A percentile compares a stretch with the other conserved stretches of the same genome.
Conservation (phyloP, 202 grass and related monocot genomes). For the Brachypodium distachyon region DNA sequence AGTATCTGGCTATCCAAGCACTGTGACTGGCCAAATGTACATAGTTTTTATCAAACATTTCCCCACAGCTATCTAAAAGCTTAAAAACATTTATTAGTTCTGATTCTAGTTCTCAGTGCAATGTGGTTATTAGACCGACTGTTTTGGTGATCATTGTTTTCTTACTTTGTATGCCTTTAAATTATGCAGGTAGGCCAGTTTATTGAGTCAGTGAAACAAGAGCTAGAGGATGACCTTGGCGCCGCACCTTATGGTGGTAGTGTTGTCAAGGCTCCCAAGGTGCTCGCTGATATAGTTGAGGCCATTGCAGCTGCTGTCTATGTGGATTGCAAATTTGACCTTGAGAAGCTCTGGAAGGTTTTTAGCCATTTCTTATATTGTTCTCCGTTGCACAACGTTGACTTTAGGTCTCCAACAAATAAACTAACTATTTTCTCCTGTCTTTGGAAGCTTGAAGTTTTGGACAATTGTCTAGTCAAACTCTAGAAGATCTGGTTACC, state of each 20-base stretch:
- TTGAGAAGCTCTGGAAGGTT: slow-evolving; percentile 75
- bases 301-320: slow-evolving; percentile 66
- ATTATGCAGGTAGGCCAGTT: slow-evolving; percentile 67
- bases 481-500: too few relatives aligned
- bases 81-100: neutral
- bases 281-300: slow-evolving; percentile 79
- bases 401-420: neutral
- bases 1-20: too few relatives aligned
- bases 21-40: too few relatives aligned
- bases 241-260: slow-evolving; percentile 40
- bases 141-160: neutral
- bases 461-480: too few relatives aligned
- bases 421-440: neutral
- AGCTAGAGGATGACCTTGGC: slow-evolving; percentile 26
- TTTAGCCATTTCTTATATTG: neutral
- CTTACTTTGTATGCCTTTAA: neutral
- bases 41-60: neutral
- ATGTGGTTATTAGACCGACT: neutral
- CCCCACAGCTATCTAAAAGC: neutral
- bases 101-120: neutral
- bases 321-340: slow-evolving; percentile 71
- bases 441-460: too few relatives aligned
- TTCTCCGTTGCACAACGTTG: neutral
- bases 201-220: slow-evolving; percentile 40
- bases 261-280: slow-evolving; percentile 59